Evolutionary conservation across 2,329 filamentous ascomycete genomes (phyloP), one percentile per base, ranked within the genome.

Genomic region (Incumbomyces lentus): DNA sequence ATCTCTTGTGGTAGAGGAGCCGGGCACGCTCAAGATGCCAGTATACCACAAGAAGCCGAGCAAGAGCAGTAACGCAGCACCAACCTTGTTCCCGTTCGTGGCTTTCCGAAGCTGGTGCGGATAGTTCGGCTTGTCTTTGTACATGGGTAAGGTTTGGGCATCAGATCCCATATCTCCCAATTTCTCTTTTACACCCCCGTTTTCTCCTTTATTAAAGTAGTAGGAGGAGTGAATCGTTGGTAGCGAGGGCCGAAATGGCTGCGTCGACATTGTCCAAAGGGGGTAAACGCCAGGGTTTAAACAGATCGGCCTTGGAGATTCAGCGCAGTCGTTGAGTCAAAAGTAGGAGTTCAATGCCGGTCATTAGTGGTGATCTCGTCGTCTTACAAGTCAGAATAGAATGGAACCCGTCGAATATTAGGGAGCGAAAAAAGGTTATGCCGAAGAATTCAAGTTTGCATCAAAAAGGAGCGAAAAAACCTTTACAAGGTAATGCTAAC

Each of bases 101-200:
- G 8, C 40, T 39, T 36, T 72, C 51, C 73, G 71, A 57, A 77
- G 76, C 55, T 76, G 72, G 50, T 66, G 62, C n/a, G 64, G 58
- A 48, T 65, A 69, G 62, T 86, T 92, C n/a, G 92, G 92, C 65
- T 98, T 98, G 68, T 98, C 92, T 68, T 98, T 98, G 71, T 98
- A 98, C 84, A 96, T 89, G 38, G 92, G 92, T 52, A 98, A 70
- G 48, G 79, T 71, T 67, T 76, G 71, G 41, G 31, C 14, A 18
- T 35, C 18, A 10, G 34, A 10, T 12, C 14, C 22, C 13, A 44
- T 22, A 17, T 37, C 41, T 14, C 33, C 41, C 11, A 44, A 11
- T 37, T 37, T 35, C 14, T 44, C 41, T 44, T 44, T 44, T 12
- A 44, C 22, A 33, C 33, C 36, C n/a, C 26, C 40, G 40, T 33